phyloP scores from a whole-genome alignment of 1,284 basidiomycete species.

The Ganoderma sp. region DNA sequence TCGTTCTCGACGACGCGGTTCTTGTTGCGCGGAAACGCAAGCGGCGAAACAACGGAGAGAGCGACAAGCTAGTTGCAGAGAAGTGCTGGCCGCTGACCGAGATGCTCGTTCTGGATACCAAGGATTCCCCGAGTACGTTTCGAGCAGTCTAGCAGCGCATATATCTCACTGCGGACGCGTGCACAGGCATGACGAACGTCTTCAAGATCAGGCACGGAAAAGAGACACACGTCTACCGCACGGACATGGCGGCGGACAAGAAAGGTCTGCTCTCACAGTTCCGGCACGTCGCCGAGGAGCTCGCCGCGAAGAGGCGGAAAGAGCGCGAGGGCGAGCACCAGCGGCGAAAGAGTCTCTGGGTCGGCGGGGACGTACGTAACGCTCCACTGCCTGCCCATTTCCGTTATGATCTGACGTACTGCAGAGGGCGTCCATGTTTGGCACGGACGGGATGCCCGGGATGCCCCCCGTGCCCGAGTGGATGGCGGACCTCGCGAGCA shows the following conservation, averaged over 20 bases:
- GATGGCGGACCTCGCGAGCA: slow-evolving; percentile 68
- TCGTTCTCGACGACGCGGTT: slow-evolving; percentile 91
- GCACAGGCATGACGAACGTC: slow-evolving; percentile 87
- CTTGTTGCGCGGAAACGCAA: slow-evolving; percentile 78
- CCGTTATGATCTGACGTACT: not conserved
- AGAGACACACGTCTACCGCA: slow-evolving; percentile 93
- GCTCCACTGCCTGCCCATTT: not conserved
- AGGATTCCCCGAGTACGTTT: slow-evolving; percentile 84
- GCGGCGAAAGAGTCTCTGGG: slow-evolving; percentile 82
- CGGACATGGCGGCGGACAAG: slow-evolving; percentile 84
- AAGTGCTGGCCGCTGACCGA: slow-evolving; percentile 91
- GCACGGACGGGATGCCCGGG: slow-evolving; percentile 30
- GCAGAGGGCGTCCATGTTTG: slow-evolving; percentile 39
- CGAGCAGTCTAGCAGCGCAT: not conserved
- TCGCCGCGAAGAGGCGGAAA: slow-evolving; percentile 86
- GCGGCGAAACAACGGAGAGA: slow-evolving; percentile 53
- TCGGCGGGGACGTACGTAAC: slow-evolving; percentile 55
- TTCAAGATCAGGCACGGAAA: slow-evolving; percentile 95
- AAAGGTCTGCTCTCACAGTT: slow-evolving; percentile 85
- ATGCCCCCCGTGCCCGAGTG: slow-evolving; percentile 67
- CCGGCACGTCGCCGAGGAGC: slow-evolving; percentile 90
- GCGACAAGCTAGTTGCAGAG: slow-evolving; percentile 85
- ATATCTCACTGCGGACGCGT: slow-evolving; percentile 2
- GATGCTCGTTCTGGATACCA: slow-evolving; percentile 93
- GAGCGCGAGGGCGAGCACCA: slow-evolving; percentile 93